These are phyloP conservation scores for Linderniella brevidens DNA, from an alignment of 257 asterid genomes.

Conservation along the genomic window DNA sequence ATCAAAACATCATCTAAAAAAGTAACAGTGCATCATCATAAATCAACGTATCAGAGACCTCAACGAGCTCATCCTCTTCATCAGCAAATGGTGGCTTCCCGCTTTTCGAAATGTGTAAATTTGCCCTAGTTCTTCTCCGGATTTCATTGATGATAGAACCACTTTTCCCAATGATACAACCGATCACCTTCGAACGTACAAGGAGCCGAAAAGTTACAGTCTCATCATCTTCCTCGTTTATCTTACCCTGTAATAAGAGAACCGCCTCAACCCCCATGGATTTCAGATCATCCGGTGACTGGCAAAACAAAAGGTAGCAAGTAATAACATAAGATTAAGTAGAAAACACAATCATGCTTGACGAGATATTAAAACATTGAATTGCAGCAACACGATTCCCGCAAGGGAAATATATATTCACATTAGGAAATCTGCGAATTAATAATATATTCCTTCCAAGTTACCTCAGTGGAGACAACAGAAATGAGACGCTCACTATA, in stretches of 20 bases:
- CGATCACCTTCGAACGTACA: conserved; percentile 77
- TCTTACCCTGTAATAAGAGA: conserved; percentile 70
- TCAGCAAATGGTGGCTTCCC: conserved; percentile 63
- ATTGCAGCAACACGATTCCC: neutral
- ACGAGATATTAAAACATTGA: too few species aligned
- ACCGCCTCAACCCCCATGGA: conserved; percentile 94
- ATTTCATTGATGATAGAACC: conserved; percentile 84
- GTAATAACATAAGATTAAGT: neutral
- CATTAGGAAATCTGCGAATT: neutral
- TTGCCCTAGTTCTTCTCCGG: conserved; percentile 75
- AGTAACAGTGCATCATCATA: neutral
- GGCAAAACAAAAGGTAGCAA: conserved; percentile 2
- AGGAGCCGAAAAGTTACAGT: conserved; percentile 55
- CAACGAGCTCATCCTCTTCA: conserved; percentile 71
- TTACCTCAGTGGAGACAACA: conserved; percentile 74
- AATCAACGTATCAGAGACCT: conserved; percentile 23
- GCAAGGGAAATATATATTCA: neutral
- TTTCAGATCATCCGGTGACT: conserved; percentile 68
- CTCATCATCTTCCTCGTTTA: conserved; percentile 67
- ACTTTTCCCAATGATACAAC: conserved; percentile 79
- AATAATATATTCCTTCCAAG: neutral
- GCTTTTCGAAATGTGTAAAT: conserved; percentile 73
- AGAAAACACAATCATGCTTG: neutral
- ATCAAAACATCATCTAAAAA: neutral
- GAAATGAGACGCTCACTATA: conserved; percentile 54